These are phyloP conservation scores for Phytophthora pistaciae DNA, from an alignment of 352 stramenopile species.

Conservation along the genomic window DNA sequence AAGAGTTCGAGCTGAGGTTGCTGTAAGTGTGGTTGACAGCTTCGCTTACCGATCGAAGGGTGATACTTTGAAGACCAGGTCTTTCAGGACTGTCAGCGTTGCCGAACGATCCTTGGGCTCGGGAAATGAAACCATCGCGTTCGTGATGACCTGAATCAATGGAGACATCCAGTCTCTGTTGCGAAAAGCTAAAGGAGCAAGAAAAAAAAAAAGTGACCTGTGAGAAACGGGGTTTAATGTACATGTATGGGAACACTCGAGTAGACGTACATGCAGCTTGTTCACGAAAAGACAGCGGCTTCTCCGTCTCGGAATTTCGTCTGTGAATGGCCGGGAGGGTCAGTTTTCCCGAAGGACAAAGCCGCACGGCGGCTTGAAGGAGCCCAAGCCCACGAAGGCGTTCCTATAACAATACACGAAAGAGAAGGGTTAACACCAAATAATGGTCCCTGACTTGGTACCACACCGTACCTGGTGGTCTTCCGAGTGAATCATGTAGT, in stretches of 20 bases:
- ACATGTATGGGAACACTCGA: neutral
- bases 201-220: neutral
- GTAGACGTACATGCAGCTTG: constrained; percentile 26
- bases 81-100: constrained; percentile 46
- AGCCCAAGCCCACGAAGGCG: constrained; percentile 43
- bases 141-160: constrained; percentile 69
- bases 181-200: constrained; percentile 38
- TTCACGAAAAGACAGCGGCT: constrained; percentile 22
- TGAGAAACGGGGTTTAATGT: neutral
- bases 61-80: constrained; percentile 47
- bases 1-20: neutral
- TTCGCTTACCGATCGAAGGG: constrained; percentile 44
- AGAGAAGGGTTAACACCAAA: neutral
- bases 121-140: constrained; percentile 75
- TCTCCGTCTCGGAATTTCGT: neutral
- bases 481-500: constrained; percentile 51
- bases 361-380: constrained; percentile 15
- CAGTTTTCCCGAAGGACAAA: constrained; percentile 36
- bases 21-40: neutral
- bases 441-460: neutral
- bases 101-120: constrained; percentile 49
- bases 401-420: constrained; percentile 27
- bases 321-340: neutral
- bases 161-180: constrained; percentile 63
- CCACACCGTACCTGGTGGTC: constrained; percentile 35